Base-by-base conservation (phyloP, 2,329 filamentous ascomycete genomes). In the Microsporum canis region DNA sequence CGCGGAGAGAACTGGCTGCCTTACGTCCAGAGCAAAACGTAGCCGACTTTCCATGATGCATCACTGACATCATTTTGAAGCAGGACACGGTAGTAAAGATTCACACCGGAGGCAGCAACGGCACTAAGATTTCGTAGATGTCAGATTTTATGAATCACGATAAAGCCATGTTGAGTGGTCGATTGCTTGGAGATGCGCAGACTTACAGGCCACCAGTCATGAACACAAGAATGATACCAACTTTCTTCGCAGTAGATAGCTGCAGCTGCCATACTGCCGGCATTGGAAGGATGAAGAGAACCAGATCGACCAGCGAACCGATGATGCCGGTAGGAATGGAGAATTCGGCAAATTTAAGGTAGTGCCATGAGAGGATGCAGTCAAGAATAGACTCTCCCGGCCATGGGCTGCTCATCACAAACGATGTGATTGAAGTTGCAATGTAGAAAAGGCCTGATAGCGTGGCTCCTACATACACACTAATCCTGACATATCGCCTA, bases 121-220 rank as follows among this genome's bases (percentile, higher is more conserved):
- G 38, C 56, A 17, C 56, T 58, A 33, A 45, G 38, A n/a, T 29
- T 17, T 8, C 3, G 12, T n/a, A 36, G 5, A 17, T 2, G 23
- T 41, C 5, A 45, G 36, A 43, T 27, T 33, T 58, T 10, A 36
- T 34, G 10, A 23, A 41, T 3, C 4, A 41, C 23, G n/a, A 29
- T 14, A 27, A 8, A 41, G 6, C 23, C 12, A 33, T 55, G 17
- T 36, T 33, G 10, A 33, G 38, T 45, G 38, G 56, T 10, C 14
- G 17, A n/a, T 6, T 41, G 23, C 10, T 6, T 10, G n/a, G 33
- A 57, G 36, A 41, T 8, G 23, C 12, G 47, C 23, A 29, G 29
- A 43, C 56, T 58, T 41, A 58, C 56, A 43, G 39, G 56, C 36
- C 56, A 58, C 56, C 56, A 58, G 56, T 58, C 56, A 58, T 58